phyloP scores from a whole-genome alignment of 1,139 yeast genomes.

The Debaryomyces sp. region DNA sequence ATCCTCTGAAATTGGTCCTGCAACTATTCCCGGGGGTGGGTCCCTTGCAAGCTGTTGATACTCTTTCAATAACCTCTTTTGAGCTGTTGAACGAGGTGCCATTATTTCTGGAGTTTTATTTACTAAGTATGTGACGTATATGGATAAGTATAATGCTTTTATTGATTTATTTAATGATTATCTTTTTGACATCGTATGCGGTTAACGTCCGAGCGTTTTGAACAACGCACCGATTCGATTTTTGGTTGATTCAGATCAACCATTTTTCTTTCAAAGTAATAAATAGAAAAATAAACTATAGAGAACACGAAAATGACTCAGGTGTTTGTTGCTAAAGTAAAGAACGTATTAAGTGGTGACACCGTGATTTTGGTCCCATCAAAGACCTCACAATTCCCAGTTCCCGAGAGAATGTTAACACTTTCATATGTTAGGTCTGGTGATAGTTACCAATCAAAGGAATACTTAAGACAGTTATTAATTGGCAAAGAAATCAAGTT shows the following conservation, averaged over 20 bases:
- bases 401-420: constrained; percentile 62
- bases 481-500: constrained; percentile 72
- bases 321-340: constrained; percentile 58
- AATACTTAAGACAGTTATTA: constrained; percentile 61
- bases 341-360: constrained; percentile 73
- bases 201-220: constrained; percentile 7
- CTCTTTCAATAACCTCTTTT: constrained; percentile 82
- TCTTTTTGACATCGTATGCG: constrained; percentile 1
- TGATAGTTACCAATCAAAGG: constrained; percentile 58
- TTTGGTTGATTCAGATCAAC: constrained; percentile 1
- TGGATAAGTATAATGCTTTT: neutral
- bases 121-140: neutral
- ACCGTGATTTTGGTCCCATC: constrained; percentile 68
- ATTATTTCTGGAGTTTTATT: constrained; percentile 18
- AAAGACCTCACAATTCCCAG: constrained; percentile 45
- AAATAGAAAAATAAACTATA: neutral
- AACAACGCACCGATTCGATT: constrained; percentile 11
- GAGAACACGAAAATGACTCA: constrained; percentile 10
- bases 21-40: constrained; percentile 93
- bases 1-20: constrained; percentile 85
- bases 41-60: constrained; percentile 82
- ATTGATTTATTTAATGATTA: neutral
- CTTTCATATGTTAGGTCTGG: constrained; percentile 62
- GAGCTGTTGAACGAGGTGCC: constrained; percentile 71
- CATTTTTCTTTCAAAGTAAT: neutral